Base-by-base conservation (phyloP, 805 yeast species). In the Candida pseudofarinosa region DNA sequence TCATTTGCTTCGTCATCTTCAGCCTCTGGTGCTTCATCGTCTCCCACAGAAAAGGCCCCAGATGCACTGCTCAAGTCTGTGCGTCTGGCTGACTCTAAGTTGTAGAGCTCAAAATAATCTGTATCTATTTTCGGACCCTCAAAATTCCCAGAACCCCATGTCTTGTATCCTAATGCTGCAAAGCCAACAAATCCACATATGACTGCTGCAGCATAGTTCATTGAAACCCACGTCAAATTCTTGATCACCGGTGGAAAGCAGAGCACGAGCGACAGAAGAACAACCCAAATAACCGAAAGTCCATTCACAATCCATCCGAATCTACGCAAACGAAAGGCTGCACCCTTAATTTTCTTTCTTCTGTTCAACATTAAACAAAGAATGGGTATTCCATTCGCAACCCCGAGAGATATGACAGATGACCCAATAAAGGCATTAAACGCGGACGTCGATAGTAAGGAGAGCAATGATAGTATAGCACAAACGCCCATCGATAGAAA, bases 371-470 rank as follows among this genome's bases (percentile, higher is more conserved):
- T 55, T 3, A 80, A 75, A n/a, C 81, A 70, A 0, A 82, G 50
- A 19, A 86, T 81, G 2, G 95, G 95, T 13, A 87, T 79, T 3
- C 88, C 81, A 47, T 88, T 83, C 2, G 93, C 88, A 23, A 85
- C 69, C 39, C 88, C 81, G 45, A 87, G 65, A 2, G 88, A 76
- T 16, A 86, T 74, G 2, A 88, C 93, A 7, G 91, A 82, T 14
- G 90, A 82, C 0, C 95, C 93, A 66, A 86, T 79, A 59, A 87
- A 86, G 3, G 95, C 89, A 59, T 83, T 83, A 61, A 87, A 84
- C 0, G 93, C 89, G 5, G 89, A 77, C 4, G 80, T 68, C 0
- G 91, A 84, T 1, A 86, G 60, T 35, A 87, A 62, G 2, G 90
- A 84, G 33, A 87, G 67, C 5, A 81, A 58, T 1, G 90, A 86